Conservation (phyloP, 2,329 filamentous ascomycete species). For the Ceratocystis lukuohia region DNA sequence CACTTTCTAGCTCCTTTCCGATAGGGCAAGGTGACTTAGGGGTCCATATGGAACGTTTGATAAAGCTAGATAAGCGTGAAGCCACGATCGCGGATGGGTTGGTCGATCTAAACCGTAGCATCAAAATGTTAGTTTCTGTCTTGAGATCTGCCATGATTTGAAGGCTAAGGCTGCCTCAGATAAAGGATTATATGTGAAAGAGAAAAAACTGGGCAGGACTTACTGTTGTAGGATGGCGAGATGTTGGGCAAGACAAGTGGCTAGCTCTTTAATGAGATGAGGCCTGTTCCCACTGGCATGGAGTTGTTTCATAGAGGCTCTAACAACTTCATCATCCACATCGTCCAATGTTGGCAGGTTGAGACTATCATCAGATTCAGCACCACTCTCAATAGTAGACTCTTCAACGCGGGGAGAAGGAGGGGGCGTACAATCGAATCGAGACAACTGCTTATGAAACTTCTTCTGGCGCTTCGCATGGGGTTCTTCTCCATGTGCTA, state of each 20-base stretch:
- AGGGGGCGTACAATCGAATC: constrained; percentile 57
- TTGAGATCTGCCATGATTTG: constrained; percentile 2
- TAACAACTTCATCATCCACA: constrained; percentile 91
- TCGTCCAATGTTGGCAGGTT: constrained; percentile 55
- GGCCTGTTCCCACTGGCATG: constrained; percentile 84
- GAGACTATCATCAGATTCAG: constrained; percentile 90
- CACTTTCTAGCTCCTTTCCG: constrained; percentile 81
- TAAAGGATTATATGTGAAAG: not conserved
- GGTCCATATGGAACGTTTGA: constrained; percentile 75
- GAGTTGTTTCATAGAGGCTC: constrained; percentile 75
- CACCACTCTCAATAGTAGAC: constrained; percentile 64
- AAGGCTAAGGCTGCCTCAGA: not conserved
- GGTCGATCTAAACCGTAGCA: constrained; percentile 54
- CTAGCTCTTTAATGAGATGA: constrained; percentile 88
- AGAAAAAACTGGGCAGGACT: constrained; percentile 29
- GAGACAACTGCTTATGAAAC: constrained; percentile 18
- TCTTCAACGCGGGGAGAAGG: constrained; percentile 31
- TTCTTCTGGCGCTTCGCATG: constrained; percentile 50
- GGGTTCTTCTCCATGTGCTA: constrained; percentile 27
- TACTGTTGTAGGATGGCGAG: constrained; percentile 86
- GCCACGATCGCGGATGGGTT: constrained; percentile 94
- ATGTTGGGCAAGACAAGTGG: constrained; percentile 59
- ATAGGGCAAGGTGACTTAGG: constrained; percentile 69
- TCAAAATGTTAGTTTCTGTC: not conserved
- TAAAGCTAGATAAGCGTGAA: constrained; percentile 74